Evolutionary conservation across 345 rosid species (phyloP), one percentile per base, ranked within the genome.

Genomic region (Nephelium lappaceum): DNA sequence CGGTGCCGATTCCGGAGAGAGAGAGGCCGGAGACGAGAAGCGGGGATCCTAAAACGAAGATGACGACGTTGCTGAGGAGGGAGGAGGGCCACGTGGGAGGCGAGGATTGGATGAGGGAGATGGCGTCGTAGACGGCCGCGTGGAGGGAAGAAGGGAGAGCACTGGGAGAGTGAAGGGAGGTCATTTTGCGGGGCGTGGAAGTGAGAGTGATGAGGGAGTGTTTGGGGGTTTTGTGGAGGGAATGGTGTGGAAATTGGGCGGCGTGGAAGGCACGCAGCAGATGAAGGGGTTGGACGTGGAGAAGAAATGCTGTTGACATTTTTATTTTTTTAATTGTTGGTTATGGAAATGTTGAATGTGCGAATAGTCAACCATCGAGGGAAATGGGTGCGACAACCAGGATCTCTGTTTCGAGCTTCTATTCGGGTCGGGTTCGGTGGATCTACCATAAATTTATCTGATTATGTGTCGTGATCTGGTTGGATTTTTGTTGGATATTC

Each of bases 81-180:
- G 99, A 90, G 10, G 98, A 94, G 49, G 83, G 81, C 99, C 99
- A 96, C 1, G 95, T 89, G 25, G 97, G 93, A 1, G 94, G 90
- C 0, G 93, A 39, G 23, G 92, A 81, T 76, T 89, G 93, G 66
- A 91, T 78, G 78, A 91, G 76, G 31, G 57, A 82, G 72, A 93
- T 63, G 27, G 96, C 88, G 72, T 82, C 91, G 27, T 93, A 83
- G 15, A 93, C 75, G 11, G 83, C 84, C 39, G 85, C 88, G 31
- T 82, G 82, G 45, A 87, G 15, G 3, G 94, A 84, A 42, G 94
- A 84, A 42, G 79, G 65, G 23, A 80, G 15, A 3, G 91, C 79
- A 63, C 81, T 80, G 78, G 81, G 73, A 55, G 79, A 78, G 60
- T 80, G 80, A 15, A 75, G 47, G n/a, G 76, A 53, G 23, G 63